These are phyloP conservation scores for Russula brevipes DNA, from an alignment of 768 basidiomycete species.

Conservation along the genomic window DNA sequence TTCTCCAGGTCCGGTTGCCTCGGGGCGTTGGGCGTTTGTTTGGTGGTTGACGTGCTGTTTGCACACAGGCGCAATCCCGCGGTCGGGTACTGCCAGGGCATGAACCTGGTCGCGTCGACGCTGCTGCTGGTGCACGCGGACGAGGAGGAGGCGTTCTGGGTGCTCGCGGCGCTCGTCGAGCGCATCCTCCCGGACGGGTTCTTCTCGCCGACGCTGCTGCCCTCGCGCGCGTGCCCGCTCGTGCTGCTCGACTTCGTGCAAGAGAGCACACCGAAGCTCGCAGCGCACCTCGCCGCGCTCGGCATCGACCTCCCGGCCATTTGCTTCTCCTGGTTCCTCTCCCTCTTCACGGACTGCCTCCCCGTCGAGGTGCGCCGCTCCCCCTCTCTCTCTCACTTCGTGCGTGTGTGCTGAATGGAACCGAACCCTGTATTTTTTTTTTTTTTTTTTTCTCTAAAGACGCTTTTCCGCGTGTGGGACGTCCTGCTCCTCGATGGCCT, in stretches of 20 bases:
- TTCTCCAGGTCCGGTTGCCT: not conserved
- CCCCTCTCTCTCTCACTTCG: not conserved
- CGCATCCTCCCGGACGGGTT: conserved; percentile 86
- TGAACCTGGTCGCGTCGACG: conserved; percentile 95
- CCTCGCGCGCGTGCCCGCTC: conserved; percentile 89
- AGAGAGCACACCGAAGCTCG: conserved; percentile 68
- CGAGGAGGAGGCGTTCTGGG: conserved; percentile 98
- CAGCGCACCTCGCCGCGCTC: conserved; percentile 67
- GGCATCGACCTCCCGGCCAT: conserved; percentile 91
- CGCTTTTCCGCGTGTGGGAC: conserved; percentile 94
- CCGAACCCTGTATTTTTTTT: not conserved
- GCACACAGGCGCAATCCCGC: conserved; percentile 72
- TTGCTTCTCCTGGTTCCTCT: conserved; percentile 98
- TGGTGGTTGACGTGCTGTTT: not conserved
- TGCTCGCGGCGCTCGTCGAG: conserved; percentile 83
- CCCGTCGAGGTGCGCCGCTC: conserved; percentile 78
- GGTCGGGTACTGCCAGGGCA: conserved; percentile 93
- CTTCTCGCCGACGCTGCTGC: conserved; percentile 87
- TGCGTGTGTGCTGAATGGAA: not conserved
- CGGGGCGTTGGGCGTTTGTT: too few relatives aligned
- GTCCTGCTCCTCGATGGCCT: conserved; percentile 90
- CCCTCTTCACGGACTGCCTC: conserved; percentile 91
- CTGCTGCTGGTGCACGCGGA: conserved; percentile 88
- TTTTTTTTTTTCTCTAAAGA: conserved; percentile 42
- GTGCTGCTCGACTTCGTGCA: conserved; percentile 86